Evolutionary conservation across 352 stramenopile genomes (phyloP).

Genomic region (Plasmopara muralis): DNA sequence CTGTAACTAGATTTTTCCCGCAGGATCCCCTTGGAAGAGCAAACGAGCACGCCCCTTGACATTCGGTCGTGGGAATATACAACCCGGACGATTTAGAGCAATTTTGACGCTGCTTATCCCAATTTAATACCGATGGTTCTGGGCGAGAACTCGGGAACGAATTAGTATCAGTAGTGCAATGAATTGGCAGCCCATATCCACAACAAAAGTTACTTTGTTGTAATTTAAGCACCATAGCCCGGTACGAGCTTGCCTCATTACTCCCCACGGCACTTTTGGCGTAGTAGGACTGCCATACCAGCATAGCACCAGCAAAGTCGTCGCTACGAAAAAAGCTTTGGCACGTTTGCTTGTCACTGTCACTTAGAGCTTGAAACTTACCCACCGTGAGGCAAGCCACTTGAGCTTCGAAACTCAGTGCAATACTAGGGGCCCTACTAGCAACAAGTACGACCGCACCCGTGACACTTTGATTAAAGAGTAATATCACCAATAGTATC

Average conservation of each 20-base stretch:
- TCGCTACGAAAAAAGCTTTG: slow-evolving; percentile 50
- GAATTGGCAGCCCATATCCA: slow-evolving; percentile 46
- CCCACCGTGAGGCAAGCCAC: slow-evolving; percentile 56
- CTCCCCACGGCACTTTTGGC: slow-evolving; percentile 29
- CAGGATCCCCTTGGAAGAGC: slow-evolving; percentile 59
- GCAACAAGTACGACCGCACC: slow-evolving; percentile 43
- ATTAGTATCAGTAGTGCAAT: slow-evolving; percentile 39
- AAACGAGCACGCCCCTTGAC: slow-evolving; percentile 42
- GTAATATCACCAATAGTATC: slow-evolving; percentile 32
- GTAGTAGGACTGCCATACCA: slow-evolving; percentile 78
- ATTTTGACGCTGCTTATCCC: slow-evolving; percentile 22
- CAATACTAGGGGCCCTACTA: slow-evolving; percentile 13
- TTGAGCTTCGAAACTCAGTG: slow-evolving; percentile 31
- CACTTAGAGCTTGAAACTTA: slow-evolving; percentile 35
- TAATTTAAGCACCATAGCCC: slow-evolving; percentile 48
- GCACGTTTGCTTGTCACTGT: slow-evolving; percentile 30
- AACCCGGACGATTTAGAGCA: slow-evolving; percentile 21
- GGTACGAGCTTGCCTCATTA: slow-evolving; percentile 22
- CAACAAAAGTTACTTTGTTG: slow-evolving; percentile 68
- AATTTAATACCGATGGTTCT: slow-evolving; percentile 20
- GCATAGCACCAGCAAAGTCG: slow-evolving; percentile 47
- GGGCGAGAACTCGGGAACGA: slow-evolving; percentile 46
- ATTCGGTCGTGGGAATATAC: slow-evolving; percentile 52
- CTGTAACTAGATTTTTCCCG: slow-evolving; percentile 46
- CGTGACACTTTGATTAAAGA: slow-evolving; percentile 66